These are phyloP conservation scores for Tuber calosporum DNA, from an alignment of 495 filamentous ascomycete species.

Conservation along the genomic window DNA sequence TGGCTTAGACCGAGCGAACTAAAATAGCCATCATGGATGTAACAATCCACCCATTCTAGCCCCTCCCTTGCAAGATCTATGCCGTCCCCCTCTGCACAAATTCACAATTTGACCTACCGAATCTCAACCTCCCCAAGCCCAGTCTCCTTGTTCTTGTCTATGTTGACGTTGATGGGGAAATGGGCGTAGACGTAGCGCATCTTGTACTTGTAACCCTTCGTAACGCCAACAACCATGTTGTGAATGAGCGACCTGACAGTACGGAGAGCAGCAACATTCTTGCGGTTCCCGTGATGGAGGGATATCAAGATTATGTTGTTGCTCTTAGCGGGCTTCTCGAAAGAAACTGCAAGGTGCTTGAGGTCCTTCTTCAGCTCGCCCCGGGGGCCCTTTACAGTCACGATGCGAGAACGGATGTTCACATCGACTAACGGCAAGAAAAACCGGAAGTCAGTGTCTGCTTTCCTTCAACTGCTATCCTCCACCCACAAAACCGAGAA, in stretches of 20 bases:
- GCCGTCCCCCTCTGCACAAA: not conserved
- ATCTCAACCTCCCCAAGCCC: constrained; percentile 88
- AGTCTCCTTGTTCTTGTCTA: constrained; percentile 92
- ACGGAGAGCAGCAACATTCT: constrained; percentile 93
- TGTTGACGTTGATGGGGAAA: constrained; percentile 99
- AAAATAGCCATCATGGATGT: constrained; percentile 6
- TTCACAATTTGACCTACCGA: constrained; percentile 56
- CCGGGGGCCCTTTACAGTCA: constrained; percentile 93
- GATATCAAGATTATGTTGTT: constrained; percentile 84
- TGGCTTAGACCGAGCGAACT: not conserved
- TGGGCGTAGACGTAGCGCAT: constrained; percentile 99
- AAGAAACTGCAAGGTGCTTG: constrained; percentile 90
- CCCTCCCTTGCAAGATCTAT: constrained; percentile 3
- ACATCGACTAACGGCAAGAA: constrained; percentile 67
- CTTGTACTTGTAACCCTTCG: constrained; percentile 99
- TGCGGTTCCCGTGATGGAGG: constrained; percentile 93
- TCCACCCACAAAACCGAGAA: constrained; percentile 25
- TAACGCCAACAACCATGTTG: constrained; percentile 96
- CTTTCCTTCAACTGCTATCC: constrained; percentile 25
- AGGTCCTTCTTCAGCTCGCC: constrained; percentile 95
- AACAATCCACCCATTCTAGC: constrained; percentile 6
- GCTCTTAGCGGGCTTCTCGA: constrained; percentile 60
- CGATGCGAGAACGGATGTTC: constrained; percentile 85
- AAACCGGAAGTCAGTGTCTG: constrained; percentile 44
- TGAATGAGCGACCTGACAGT: constrained; percentile 95